A percentile compares a stretch with the other conserved stretches of the same genome.
phyloP scores from a whole-genome alignment of 345 rosid species.

The Eucalyptus cloeziana region DNA sequence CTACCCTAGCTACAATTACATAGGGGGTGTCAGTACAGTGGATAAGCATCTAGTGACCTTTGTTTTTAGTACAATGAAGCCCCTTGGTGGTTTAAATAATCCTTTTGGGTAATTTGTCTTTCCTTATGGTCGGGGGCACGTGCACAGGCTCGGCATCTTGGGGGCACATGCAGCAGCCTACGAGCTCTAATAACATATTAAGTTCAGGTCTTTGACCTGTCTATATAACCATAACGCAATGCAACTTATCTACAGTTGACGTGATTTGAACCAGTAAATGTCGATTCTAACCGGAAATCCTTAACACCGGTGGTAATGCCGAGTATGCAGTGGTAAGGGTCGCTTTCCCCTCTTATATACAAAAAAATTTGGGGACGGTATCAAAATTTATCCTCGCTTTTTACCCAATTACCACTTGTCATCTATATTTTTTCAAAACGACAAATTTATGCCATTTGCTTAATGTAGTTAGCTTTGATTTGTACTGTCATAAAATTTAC shows the following conservation, averaged over 20 bases:
- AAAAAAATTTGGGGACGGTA: not conserved
- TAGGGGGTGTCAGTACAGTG: not conserved
- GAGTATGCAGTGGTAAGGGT: not conserved
- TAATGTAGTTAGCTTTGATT: not conserved
- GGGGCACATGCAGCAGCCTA: not conserved
- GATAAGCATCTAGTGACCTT: not conserved
- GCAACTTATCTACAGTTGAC: not conserved
- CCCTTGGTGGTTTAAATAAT: not conserved
- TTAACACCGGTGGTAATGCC: not conserved
- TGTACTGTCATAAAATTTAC: no score
- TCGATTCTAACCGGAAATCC: not conserved
- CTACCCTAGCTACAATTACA: not conserved
- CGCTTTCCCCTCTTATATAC: not conserved
- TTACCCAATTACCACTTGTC: not conserved
- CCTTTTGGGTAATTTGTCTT: not conserved
- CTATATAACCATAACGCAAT: not conserved
- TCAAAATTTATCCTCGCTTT: not conserved
- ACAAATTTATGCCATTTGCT: not conserved
- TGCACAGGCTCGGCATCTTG: not conserved
- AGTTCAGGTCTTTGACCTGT: not conserved
- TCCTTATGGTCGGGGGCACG: accelerated
- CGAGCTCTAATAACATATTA: not conserved
- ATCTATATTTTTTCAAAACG: not conserved
- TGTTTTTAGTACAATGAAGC: not conserved
- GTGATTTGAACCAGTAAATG: accelerated